Percentiles rank a stretch among this genome's conserved stretches.
Conservation (phyloP, 306 rosid species). For the Vigna hirtella region DNA sequence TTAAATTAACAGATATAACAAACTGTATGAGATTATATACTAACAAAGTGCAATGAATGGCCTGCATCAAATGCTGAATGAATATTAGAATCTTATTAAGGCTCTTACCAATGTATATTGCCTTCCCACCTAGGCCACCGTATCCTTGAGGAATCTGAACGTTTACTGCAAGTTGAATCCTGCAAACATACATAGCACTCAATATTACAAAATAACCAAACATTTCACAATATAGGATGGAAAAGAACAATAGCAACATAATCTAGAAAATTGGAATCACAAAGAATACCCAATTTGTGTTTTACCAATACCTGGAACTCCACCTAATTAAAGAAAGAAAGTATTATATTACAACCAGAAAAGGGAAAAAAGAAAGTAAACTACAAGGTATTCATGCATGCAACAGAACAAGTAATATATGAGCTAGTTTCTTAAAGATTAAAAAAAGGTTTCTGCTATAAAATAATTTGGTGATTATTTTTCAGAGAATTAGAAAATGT, state of each 20-base stretch:
- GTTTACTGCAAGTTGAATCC: constrained; percentile 95
- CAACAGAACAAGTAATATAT: neutral
- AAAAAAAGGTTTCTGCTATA: neutral
- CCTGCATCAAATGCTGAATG: constrained; percentile 25
- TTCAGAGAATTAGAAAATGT: too few species aligned
- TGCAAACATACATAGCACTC: constrained; percentile 47
- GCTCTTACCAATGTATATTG: constrained; percentile 82
- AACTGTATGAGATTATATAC: too few species aligned
- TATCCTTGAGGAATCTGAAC: constrained; percentile 84
- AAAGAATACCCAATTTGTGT: constrained; percentile 87
- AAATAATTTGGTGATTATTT: too few species aligned
- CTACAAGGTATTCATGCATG: neutral
- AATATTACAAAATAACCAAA: constrained; percentile 27
- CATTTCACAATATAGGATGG: constrained; percentile 12
- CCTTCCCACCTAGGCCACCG: constrained; percentile 91
- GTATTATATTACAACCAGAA: constrained; percentile 24
- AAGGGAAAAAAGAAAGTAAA: constrained; percentile 31
- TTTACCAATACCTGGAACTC: constrained; percentile 97
- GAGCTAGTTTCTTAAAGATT: neutral
- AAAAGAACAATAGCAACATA: constrained; percentile 9
- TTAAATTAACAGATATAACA: too few species aligned
- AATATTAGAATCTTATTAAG: constrained; percentile 17
- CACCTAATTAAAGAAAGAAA: constrained; percentile 60
- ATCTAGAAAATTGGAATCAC: constrained; percentile 27
- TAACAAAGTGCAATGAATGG: constrained; percentile 26